Conservation (phyloP, 345 rosid genomes). For the Eucalyptus paniculata region DNA sequence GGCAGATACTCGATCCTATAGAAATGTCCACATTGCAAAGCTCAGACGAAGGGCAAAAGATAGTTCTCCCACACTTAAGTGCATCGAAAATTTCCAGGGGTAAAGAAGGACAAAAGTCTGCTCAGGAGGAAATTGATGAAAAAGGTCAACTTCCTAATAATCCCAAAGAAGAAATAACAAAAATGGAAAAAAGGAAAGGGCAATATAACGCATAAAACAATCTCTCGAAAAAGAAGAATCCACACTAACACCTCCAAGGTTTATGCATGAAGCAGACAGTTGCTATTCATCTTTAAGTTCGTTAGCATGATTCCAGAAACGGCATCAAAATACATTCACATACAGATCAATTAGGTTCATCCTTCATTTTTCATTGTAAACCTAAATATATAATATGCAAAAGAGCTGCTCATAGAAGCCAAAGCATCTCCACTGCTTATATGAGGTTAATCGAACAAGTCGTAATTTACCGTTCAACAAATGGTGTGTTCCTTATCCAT, state of each 20-base stretch:
- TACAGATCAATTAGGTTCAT: not conserved
- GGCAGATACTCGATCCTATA: not conserved
- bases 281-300: not conserved
- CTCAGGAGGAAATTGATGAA: not conserved
- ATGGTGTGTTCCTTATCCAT: conserved; percentile 80
- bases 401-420: not conserved
- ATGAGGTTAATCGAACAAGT: not conserved
- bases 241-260: not conserved
- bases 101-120: not conserved
- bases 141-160: not conserved
- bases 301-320: not conserved
- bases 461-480: conserved; percentile 39
- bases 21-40: not conserved
- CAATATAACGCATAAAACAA: not conserved
- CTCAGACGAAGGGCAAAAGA: not conserved
- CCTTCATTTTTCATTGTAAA: not conserved
- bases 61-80: not conserved
- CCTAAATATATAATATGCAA: not conserved
- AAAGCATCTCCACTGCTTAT: not conserved
- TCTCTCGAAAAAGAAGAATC: not conserved
- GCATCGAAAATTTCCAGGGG: not conserved
- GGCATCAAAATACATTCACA: not conserved
- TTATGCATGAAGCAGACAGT: not conserved
- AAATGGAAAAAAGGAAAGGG: not conserved
- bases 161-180: not conserved